Evolutionary conservation across 169 alveolate genomes (phyloP), one percentile per base, ranked within the genome.

Genomic region (Perkinsus chesapeaki): DNA sequence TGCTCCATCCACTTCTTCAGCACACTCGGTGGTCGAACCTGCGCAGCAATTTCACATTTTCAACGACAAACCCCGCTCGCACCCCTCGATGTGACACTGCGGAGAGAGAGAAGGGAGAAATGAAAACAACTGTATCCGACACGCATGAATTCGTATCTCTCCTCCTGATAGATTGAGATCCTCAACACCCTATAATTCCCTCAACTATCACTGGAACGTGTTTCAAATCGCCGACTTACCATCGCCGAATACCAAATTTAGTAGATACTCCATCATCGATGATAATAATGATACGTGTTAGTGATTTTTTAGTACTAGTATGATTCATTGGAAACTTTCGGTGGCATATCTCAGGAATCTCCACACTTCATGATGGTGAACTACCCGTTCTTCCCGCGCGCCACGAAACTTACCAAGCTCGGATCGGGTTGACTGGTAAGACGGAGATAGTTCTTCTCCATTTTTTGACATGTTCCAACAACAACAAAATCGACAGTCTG

Each of bases 371-470:
- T 12, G 92, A 16, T 20, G 27, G 91, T 9, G 73, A 20, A 27
- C 7, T 20, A 9, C 7, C 39, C 37, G 0, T n/a, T 27, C 39
- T 31, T 91, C 72, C 31, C 27, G 91, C 38, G 12, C 39, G 39
- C 3, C 19, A 1, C 92, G 39, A n/a, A 10, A 12, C 93, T n/a
- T 31, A 94, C 95, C 60, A 72, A 60, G 39, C 91, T 92, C 37
- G 95, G 95, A 39, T 94, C 94, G 0, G 95, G 95, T 5, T 91
- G 92, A 39, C 92, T 82, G 20, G 95, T 94, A 19, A 94, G 47
- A 1, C 95, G 72, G 39, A 94, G 91, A 39, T 91, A 94, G 39
- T 31, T 34, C 92, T 94, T 94, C 73, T 94, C 95, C 37, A 94
- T 39, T 10, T 48, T 91, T 0, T 39, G 73, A 72, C 92, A 92